Evolutionary conservation across 805 yeast genomes (phyloP), one percentile per base, ranked within the genome.

Genomic region (Pichia occidentalis): DNA sequence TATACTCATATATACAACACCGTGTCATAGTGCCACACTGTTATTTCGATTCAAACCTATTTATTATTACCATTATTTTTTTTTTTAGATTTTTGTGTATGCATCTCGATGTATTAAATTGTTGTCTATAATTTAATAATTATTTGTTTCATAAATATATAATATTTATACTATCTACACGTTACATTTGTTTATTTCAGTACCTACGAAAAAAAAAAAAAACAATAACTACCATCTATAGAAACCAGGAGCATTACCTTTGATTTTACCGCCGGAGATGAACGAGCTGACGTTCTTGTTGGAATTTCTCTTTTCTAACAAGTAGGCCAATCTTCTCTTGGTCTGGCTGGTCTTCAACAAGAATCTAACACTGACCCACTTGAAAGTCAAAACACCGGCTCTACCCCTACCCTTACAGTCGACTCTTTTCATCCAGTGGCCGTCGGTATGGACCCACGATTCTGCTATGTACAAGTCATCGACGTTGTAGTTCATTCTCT

Each of bases 361-460:
- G 31, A 85, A 84, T 63, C 81, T 77, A 23, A 88, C 76, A 60
- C 90, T 95, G 36, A 86, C 78, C 57, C 73, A 82, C 44, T 83
- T 77, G 53, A 85, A 92, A 23, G 69, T 71, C 35, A 83, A 71
- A 40, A 84, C 62, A 56, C 97, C 97, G 16, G 74, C 69, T 60
- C 95, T 76, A 47, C 96, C 96, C 65, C 97, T 78, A 47, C 92
- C 95, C 65, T 86, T 87, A 56, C 72, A 70, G 50, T 90, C 96
- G 8, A 77, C 60, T 57, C 92, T 73, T 58, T 75, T 80, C 21
- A 56, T 52, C 79, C 82, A 77, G 36, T 62, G 54, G 16, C 95
- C 95, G 59, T 90, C 97, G 40, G 87, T 78, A 29, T 96, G 97
- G 20, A 78, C 78, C 97, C 97, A 90, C 42, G 87, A 75, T 53